Evolutionary conservation across 345 rosid species (phyloP), one percentile per base, ranked within the genome.

Genomic region (Viola odorata): DNA sequence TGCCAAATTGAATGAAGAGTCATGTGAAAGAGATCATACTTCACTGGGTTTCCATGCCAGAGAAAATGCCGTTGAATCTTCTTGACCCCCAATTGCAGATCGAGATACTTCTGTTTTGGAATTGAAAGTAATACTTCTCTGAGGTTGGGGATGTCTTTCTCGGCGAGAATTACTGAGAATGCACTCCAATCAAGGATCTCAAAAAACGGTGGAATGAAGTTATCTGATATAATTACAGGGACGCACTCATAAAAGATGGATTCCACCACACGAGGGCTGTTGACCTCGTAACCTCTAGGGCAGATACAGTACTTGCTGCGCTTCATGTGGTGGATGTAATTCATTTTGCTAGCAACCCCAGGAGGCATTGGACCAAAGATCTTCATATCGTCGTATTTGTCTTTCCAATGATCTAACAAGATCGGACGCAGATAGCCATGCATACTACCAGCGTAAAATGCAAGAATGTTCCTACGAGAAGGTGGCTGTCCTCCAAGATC

Each of bases 181-280:
- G 88, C 73, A 0, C 51, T 60, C 98, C 98, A 92, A 50, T 92
- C 75, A 44, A 92, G 82, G 60, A 89, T 92, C 62, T 87, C 96
- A 4, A 85, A 92, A 73, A 92, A 83, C 1, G 98, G 96, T 0
- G 96, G 96, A 23, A 89, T 91, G 6, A 89, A 92, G 65, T 92
- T 92, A 63, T 92, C 98, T 0, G 96, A 92, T 71, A 92, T 80
- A 9, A 91, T 87, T 51, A 88, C 95, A 0, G 96, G 98, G 11
- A 92, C 87, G 16, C 98, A 92, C 57, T 92, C 96, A 1, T 92
- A 92, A 72, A 89, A 89, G 52, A 92, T 87, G 38, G 96, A 74
- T 72, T 89, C 98, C 0, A 89, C 96, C 14, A 89, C 91, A n/a
- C 96, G 78, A 0, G 96, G 98, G 70, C 98, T 92, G 78, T 92